A percentile compares a stretch with the other conserved stretches of the same genome.
Evolutionary conservation across 192 early-diverging fungal genomes (phyloP).

Genomic region (Umbelopsis isabellina): DNA sequence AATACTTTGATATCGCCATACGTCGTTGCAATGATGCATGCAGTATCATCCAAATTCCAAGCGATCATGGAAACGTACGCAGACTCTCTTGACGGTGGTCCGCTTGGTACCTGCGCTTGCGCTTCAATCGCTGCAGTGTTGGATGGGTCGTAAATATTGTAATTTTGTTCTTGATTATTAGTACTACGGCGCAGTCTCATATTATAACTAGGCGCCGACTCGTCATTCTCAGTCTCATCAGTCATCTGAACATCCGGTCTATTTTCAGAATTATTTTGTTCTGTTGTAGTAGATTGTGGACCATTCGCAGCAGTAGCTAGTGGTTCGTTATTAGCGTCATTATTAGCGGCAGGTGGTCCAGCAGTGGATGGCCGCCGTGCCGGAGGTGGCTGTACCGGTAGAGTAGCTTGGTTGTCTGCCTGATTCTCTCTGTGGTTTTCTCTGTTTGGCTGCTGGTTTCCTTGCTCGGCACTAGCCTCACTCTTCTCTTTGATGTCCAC

Average conservation of each 20-base stretch:
- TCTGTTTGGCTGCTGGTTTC: background rate
- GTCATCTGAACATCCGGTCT: background rate
- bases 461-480: background rate
- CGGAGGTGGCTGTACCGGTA: background rate
- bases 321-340: background rate
- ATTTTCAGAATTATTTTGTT: background rate
- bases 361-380: background rate
- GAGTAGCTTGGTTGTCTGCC: background rate
- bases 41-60: slow-evolving; percentile 72
- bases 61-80: slow-evolving; percentile 64
- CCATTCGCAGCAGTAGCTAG: background rate
- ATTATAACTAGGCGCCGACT: background rate
- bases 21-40: slow-evolving; percentile 69
- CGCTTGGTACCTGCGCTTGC: slow-evolving; percentile 17
- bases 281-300: background rate
- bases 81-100: slow-evolving; percentile 21
- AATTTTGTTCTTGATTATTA: background rate
- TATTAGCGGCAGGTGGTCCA: background rate
- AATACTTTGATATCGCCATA: slow-evolving; percentile 70
- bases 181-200: slow-evolving; percentile 25
- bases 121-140: slow-evolving; percentile 19
- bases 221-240: background rate
- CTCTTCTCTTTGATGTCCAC: slow-evolving; percentile 12
- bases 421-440: background rate
- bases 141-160: background rate